phyloP scores from a whole-genome alignment of 2,329 filamentous ascomycete genomes.

The Hypomyces rosellus region DNA sequence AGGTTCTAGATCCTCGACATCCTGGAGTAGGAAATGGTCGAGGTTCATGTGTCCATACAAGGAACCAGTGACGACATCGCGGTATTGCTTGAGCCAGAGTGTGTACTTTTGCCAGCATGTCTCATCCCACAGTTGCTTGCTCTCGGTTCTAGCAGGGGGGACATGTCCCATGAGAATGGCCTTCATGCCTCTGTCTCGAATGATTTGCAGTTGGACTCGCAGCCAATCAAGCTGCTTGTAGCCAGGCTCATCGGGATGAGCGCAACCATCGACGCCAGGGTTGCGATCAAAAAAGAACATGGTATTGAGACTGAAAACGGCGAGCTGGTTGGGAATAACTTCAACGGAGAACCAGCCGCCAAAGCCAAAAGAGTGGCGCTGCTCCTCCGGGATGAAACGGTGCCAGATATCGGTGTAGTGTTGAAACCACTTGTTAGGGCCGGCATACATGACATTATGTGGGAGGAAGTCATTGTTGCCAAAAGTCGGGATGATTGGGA shows the following conservation, averaged over 20 bases:
- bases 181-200: constrained; percentile 83
- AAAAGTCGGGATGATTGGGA: constrained; percentile 84
- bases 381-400: constrained; percentile 83
- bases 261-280: constrained; percentile 86
- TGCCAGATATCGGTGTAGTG: constrained; percentile 74
- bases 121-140: constrained; percentile 90
- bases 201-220: constrained; percentile 74
- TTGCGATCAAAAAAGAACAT: constrained; percentile 95
- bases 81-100: constrained; percentile 82
- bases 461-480: constrained; percentile 98
- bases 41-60: constrained; percentile 98
- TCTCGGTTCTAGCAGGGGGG: constrained; percentile 76
- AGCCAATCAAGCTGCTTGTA: constrained; percentile 97
- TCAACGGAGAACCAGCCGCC: constrained; percentile 95
- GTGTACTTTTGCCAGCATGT: constrained; percentile 98
- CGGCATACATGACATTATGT: constrained; percentile 83
- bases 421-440: constrained; percentile 81
- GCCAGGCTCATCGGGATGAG: constrained; percentile 70
- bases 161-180: constrained; percentile 93
- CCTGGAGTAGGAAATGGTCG: constrained; percentile 91
- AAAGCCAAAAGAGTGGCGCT: constrained; percentile 83
- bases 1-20: constrained; percentile 69
- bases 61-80: constrained; percentile 75
- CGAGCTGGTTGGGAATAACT: constrained; percentile 77
- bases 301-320: constrained; percentile 91